Base-by-base conservation (phyloP, 306 rosid species). In the Amphicarpaea edgeworthii region DNA sequence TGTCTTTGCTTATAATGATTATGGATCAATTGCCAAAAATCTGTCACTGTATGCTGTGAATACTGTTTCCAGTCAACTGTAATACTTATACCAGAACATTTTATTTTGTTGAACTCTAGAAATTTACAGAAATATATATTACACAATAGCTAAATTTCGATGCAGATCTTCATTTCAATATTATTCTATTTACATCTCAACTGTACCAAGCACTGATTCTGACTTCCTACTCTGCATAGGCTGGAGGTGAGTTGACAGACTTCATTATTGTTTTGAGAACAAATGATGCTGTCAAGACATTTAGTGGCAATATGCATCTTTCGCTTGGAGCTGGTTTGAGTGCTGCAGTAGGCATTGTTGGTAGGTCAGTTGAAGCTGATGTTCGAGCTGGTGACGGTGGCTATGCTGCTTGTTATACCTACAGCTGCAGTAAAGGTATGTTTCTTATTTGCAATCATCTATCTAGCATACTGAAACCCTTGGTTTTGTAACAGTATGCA, bases 351-450 rank as follows among this genome's bases (percentile, higher is more conserved):
- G 99, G 99, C 34, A 28, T 70, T 47, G 79, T 90, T 72, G 99
- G 99, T 72, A 90, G 99, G 80, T 87, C 96, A 11, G 91, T 47
- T 78, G 98, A 92, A 83, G 99, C 99, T 68, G 99, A 90, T 85
- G 32, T 95, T 76, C 89, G 98, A 72, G 98, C 97, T n/a, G 99
- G 99, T 54, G 96, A 95, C 62, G 98, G 99, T 15, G 99, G 99
- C 78, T 86, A 77, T 70, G 86, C 97, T 78, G 88, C 97, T 81
- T 95, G 99, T 73, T 95, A 95, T 77, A 88, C 97, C 4, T 95
- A 95, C 83, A 95, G 98, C 89, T 89, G 93, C 81, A 88, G 99
- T 79, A 95, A 95, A 92, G 99, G 99, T 92, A 59, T 43, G 77
- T 58, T 12, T 61, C 21, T n/a, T 80, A 41, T 74, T 69, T 68